Percentiles rank a stretch among this genome's conserved stretches.
These are phyloP conservation scores for Ambrosia hybrid DNA, from an alignment of 140 eudicot species.

Conservation along the genomic window DNA sequence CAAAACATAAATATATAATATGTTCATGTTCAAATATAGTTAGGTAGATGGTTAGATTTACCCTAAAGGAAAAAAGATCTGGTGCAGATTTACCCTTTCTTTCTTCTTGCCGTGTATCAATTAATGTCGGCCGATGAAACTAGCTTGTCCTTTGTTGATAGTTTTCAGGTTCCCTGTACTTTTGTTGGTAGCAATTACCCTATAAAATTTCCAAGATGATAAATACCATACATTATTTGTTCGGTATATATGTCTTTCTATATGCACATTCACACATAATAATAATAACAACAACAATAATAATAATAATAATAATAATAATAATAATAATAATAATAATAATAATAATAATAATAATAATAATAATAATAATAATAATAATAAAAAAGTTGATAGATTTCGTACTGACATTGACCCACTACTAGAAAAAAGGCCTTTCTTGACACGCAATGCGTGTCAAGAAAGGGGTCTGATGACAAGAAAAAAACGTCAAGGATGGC, in stretches of 20 bases:
- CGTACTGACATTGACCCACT: no score
- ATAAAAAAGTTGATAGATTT: no score
- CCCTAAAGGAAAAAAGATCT: constrained; percentile 2
- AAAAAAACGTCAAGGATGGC: no score
- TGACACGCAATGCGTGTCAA: no score
- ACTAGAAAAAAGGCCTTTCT: no score
- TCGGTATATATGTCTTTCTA: neutral
- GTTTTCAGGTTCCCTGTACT: constrained; percentile 29
- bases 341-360: no score
- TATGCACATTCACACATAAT: neutral
- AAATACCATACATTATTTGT: constrained; percentile 15
- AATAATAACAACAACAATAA: no score
- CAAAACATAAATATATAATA: neutral
- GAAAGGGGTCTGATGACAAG: no score
- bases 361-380: no score
- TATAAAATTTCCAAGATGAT: constrained; percentile 16
- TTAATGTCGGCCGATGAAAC: constrained; percentile 25
- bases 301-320: no score
- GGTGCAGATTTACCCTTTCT: constrained; percentile 17
- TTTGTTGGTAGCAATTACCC: constrained; percentile 21
- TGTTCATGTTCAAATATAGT: neutral
- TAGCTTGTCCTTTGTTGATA: constrained; percentile 25
- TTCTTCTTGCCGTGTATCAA: constrained; percentile 12
- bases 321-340: no score
- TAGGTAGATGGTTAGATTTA: neutral